Conservation (phyloP, 2,329 filamentous ascomycete genomes). For the Tolypocladium pustulatum region DNA sequence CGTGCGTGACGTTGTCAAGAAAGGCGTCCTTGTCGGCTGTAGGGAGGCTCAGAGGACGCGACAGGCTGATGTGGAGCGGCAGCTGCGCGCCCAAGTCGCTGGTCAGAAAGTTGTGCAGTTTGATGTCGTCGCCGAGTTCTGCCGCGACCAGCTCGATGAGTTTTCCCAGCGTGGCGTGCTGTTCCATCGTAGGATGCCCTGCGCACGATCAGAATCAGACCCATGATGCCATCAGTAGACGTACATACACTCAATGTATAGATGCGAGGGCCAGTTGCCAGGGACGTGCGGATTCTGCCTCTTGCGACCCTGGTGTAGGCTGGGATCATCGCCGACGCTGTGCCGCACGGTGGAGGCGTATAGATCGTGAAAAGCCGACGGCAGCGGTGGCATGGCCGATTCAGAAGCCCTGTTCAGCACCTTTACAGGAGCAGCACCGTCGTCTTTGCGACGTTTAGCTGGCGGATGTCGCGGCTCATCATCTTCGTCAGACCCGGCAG, state of each 20-base stretch:
- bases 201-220: background rate
- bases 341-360: slow-evolving; percentile 75
- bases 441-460: slow-evolving; percentile 4
- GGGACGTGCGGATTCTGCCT: slow-evolving; percentile 73
- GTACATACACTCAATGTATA: slow-evolving; percentile 82
- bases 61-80: slow-evolving; percentile 86
- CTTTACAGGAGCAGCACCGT: background rate
- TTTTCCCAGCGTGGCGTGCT: slow-evolving; percentile 34
- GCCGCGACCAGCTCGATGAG: slow-evolving; percentile 28
- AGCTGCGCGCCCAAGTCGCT: slow-evolving; percentile 69
- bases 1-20: slow-evolving; percentile 38
- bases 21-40: slow-evolving; percentile 66
- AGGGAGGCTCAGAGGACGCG: slow-evolving; percentile 64
- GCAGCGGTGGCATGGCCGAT: slow-evolving; percentile 57
- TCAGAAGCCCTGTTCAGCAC: background rate
- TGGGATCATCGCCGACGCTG: slow-evolving; percentile 71
- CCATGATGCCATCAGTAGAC: background rate
- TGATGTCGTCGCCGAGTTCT: slow-evolving; percentile 18
- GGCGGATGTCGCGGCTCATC: slow-evolving; percentile 12
- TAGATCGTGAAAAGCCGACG: slow-evolving; percentile 73
- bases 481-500: slow-evolving; percentile 13
- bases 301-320: slow-evolving; percentile 74
- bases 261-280: slow-evolving; percentile 86
- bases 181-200: slow-evolving; percentile 44
- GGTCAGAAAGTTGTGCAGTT: slow-evolving; percentile 58